These are phyloP conservation scores for Quercus gilva DNA, from an alignment of 306 rosid species.

Conservation along the genomic window DNA sequence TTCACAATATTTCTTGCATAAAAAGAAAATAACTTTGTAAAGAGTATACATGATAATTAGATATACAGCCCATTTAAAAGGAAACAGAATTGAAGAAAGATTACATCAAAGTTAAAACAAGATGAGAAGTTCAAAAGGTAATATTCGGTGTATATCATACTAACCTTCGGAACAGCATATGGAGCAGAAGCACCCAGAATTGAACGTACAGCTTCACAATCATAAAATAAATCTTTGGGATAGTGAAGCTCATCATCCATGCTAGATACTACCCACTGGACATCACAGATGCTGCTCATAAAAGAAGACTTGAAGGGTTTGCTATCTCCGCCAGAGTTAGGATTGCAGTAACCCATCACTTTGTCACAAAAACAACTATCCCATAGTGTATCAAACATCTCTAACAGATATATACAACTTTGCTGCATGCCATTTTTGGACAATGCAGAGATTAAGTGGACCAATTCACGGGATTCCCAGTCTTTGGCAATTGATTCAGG, in stretches of 20 bases:
- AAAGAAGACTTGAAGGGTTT: conserved; percentile 67
- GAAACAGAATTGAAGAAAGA: neutral
- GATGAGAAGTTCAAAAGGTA: neutral
- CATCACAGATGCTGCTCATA: conserved; percentile 61
- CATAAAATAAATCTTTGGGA: conserved; percentile 70
- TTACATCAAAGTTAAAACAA: neutral
- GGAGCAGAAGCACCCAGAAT: conserved; percentile 76
- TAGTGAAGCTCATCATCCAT: conserved; percentile 66
- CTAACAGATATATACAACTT: conserved; percentile 66
- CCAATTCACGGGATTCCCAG: conserved; percentile 85
- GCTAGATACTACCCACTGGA: conserved; percentile 66
- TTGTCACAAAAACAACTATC: conserved; percentile 71
- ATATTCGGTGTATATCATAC: conserved; percentile 12
- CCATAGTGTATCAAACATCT: conserved; percentile 80
- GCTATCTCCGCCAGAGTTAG: conserved; percentile 43
- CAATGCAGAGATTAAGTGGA: conserved; percentile 52
- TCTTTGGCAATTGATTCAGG: conserved; percentile 60
- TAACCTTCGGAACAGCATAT: conserved; percentile 89
- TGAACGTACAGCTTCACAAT: conserved; percentile 71
- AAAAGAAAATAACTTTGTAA: neutral
- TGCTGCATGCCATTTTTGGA: conserved; percentile 51
- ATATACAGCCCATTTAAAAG: neutral
- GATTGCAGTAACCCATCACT: conserved; percentile 46
- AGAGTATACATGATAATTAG: neutral
- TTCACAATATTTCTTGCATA: neutral